Base-by-base conservation (phyloP, 805 yeast genomes). In the Metschnikowia gelsemii region DNA sequence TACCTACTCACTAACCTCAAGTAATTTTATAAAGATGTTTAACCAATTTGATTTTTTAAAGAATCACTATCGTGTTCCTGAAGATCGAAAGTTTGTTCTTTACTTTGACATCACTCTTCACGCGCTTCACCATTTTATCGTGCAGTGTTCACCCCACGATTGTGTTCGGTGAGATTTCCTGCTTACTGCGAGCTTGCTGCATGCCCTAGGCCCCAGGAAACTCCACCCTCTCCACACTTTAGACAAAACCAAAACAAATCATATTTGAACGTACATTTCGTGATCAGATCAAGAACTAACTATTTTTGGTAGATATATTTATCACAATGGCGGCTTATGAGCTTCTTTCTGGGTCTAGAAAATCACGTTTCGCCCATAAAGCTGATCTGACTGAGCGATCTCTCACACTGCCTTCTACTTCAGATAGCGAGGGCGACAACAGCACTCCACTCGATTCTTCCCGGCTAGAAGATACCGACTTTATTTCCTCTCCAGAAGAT, bases 61-160 rank as follows among this genome's bases (percentile, higher is more conserved):
- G n/a, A n/a, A n/a, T n/a, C n/a, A n/a, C n/a, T n/a, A n/a, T n/a
- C n/a, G n/a, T n/a, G n/a, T n/a, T n/a, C n/a, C n/a, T n/a, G n/a
- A n/a, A n/a, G n/a, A n/a, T n/a, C n/a, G n/a, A n/a, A n/a, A n/a
- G n/a, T n/a, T n/a, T n/a, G n/a, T n/a, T n/a, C n/a, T n/a, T n/a
- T n/a, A n/a, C n/a, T n/a, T n/a, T n/a, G n/a, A n/a, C n/a, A n/a
- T n/a, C n/a, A n/a, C n/a, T n/a, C n/a, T n/a, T n/a, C n/a, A n/a
- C n/a, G n/a, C n/a, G n/a, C n/a, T n/a, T n/a, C n/a, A n/a, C n/a
- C n/a, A n/a, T n/a, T n/a, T n/a, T 14, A 8, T 20, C 22, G 13
- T 6, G 26, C 35, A 32, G 27, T 22, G 25, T 19, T 13, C 26
- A 11, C 39, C 39, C 39, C 39, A 35, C 39, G 39, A n/a, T 35